These are phyloP conservation scores for Termitomyces sp. DNA, from an alignment of 768 basidiomycete species.

Conservation along the genomic window DNA sequence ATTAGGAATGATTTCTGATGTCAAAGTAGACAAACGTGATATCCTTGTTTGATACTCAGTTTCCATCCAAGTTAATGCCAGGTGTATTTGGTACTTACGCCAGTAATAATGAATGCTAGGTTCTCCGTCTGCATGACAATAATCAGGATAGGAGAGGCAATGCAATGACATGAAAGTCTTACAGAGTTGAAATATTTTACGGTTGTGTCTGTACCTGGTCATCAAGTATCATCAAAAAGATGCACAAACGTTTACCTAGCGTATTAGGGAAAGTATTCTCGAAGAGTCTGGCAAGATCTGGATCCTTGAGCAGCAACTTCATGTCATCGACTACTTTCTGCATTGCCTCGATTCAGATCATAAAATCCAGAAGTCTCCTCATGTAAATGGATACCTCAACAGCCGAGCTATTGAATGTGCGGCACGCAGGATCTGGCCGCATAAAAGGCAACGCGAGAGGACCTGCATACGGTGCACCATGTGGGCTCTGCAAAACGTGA, in stretches of 20 bases:
- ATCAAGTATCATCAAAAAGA: not conserved
- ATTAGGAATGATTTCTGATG: not conserved
- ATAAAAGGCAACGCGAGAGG: constrained; percentile 64
- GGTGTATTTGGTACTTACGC: constrained; percentile 35
- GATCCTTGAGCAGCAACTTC: constrained; percentile 66
- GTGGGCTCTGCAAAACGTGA: constrained; percentile 38
- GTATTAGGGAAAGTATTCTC: constrained; percentile 85
- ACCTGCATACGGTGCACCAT: constrained; percentile 55
- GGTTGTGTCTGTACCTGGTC: constrained; percentile 54
- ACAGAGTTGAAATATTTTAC: constrained; percentile 71
- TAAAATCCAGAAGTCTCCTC: not conserved
- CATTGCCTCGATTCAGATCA: not conserved
- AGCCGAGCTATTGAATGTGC: constrained; percentile 71
- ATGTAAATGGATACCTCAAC: constrained; percentile 51
- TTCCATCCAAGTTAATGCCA: not conserved
- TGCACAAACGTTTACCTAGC: constrained; percentile 45
- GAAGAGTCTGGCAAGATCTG: constrained; percentile 72
- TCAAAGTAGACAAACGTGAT: constrained; percentile 51
- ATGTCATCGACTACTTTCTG: constrained; percentile 74
- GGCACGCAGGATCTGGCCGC: constrained; percentile 62
- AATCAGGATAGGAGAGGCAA: not conserved
- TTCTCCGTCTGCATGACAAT: constrained; percentile 46
- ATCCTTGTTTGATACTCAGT: constrained; percentile 36
- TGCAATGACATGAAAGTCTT: not conserved
- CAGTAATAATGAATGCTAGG: constrained; percentile 77